Conservation (phyloP, 495 filamentous ascomycete genomes). For the Trichoderma orchidacearum region DNA sequence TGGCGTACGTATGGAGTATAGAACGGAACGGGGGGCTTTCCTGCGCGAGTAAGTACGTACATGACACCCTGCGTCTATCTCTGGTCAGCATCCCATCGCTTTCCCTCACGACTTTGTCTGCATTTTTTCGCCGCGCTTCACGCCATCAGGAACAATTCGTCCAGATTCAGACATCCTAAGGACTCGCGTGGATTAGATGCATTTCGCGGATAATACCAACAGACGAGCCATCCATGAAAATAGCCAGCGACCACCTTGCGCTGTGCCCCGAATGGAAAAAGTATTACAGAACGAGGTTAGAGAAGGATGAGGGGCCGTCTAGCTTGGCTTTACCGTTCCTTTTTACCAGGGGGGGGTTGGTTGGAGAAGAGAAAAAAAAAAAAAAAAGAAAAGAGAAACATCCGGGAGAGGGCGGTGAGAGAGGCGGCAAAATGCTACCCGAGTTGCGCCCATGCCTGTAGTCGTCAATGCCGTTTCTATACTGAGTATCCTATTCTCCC, state of each 20-base stretch:
- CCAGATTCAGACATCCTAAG: too few species aligned
- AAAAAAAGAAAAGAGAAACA: not conserved
- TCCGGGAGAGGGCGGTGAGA: not conserved
- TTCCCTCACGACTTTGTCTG: not conserved
- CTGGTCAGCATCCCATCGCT: not conserved
- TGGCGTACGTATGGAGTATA: too few species aligned
- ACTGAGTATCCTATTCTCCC: too few species aligned
- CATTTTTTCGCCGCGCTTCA: not conserved
- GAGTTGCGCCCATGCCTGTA: not conserved
- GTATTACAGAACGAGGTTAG: not conserved
- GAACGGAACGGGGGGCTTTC: not conserved
- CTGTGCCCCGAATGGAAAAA: too few species aligned
- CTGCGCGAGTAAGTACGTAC: not conserved
- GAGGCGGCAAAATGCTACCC: not conserved
- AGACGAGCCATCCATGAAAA: too few species aligned
- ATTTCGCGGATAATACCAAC: too few species aligned
- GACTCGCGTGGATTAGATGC: too few species aligned
- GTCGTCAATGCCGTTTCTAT: too few species aligned
- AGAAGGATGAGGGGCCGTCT: not conserved
- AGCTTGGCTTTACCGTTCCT: not conserved
- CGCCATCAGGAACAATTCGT: too few species aligned
- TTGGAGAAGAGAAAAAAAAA: too few species aligned
- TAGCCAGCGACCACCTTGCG: too few species aligned
- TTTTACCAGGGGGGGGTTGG: not conserved
- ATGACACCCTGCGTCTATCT: not conserved